Base-by-base conservation (phyloP, 78 protist genomes). In the Guillardia theta region DNA sequence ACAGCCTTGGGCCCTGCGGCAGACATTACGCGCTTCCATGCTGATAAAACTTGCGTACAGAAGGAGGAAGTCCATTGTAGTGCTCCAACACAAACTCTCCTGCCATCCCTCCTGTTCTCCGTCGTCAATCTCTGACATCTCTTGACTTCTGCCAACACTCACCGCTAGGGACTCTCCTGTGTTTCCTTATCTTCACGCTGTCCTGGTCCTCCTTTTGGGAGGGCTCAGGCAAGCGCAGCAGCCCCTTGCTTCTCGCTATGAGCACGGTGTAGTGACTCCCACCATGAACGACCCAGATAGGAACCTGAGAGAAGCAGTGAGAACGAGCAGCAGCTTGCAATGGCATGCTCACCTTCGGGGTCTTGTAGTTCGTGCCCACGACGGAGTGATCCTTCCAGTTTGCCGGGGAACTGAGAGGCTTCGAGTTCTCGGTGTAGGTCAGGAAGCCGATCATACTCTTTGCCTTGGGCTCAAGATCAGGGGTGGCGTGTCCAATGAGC, bases 211-310 rank as follows among this genome's bases (percentile, higher is more conserved):
- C 39, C 80, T 24, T 21, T 36, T 64, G 10, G 39, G 12, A 6
- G 80, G 80, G 80, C 80, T 64, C 80, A 36, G 41, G 80, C 44
- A 64, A 36, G 44, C 30, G 10, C 10, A 64, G 80, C 48, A 77
- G 45, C 9, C 37, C 88, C 88, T 39, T n/a, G 88, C 90, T 78
- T 1, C 90, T 46, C 0, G 90, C 90, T 3, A 78, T 18, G 50
- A 78, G 90, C 90, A 78, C 90, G 0, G 90, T 78, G 90, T 78
- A 78, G 90, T 78, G 90, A 48, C 48, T 78, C 53, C 90, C 90
- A 4, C 90, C 90, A 48, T 78, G 90, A n/a, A 78, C 50, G 15
- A 78, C 90, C 90, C 90, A 78, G 0, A 78, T 43, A 12, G 90
- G 90, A n/a, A n/a, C n/a, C n/a, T n/a, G n/a, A n/a, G n/a, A n/a